Evolutionary conservation across 2,329 filamentous ascomycete genomes (phyloP).

Genomic region (Pseudocercospora eumusae): DNA sequence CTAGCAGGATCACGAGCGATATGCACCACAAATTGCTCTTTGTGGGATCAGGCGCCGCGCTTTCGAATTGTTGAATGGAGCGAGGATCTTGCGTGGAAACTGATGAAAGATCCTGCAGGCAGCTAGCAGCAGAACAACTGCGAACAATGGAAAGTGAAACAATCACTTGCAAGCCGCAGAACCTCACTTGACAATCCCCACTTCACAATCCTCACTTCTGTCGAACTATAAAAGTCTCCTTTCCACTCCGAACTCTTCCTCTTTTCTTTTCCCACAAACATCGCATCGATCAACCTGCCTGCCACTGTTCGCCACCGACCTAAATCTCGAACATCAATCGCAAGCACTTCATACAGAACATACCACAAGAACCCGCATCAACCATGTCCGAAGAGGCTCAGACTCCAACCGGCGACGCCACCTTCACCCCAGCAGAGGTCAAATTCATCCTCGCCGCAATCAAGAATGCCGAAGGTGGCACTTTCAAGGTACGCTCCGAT

Average conservation of each 20-base stretch:
- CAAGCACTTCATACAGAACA: neutral
- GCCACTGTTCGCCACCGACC: neutral
- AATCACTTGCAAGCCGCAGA: neutral
- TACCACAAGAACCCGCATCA: neutral
- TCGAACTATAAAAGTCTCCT: neutral
- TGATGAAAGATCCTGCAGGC: neutral
- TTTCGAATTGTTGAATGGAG: neutral
- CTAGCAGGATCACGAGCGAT: neutral
- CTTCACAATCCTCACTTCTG: neutral
- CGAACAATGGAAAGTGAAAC: neutral
- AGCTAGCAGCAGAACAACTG: neutral
- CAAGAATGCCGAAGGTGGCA: constrained; percentile 9
- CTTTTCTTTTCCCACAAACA: neutral
- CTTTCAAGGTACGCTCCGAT: neutral
- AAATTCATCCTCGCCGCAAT: constrained; percentile 10
- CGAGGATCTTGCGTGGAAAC: constrained; percentile 1
- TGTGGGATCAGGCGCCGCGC: neutral
- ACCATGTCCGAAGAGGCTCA: neutral
- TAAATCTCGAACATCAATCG: neutral
- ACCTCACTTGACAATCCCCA: neutral
- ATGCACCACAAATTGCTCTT: neutral
- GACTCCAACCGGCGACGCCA: neutral
- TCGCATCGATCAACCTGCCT: neutral
- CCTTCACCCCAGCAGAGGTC: constrained; percentile 6
- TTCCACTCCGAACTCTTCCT: neutral